Conservation (phyloP, 2,329 filamentous ascomycete genomes). For the Botrytis aclada region DNA sequence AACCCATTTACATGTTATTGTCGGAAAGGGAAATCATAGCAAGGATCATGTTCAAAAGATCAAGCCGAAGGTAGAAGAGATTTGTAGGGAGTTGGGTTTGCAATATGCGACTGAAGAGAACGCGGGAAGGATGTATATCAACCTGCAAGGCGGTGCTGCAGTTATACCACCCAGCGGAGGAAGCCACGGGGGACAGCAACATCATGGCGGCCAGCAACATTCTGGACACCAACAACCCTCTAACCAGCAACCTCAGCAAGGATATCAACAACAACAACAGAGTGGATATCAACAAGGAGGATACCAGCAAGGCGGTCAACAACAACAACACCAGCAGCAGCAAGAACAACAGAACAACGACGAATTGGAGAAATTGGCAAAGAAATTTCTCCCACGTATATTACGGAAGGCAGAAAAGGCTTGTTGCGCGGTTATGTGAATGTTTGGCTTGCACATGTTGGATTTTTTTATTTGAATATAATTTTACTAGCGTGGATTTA, state of each 20-base stretch:
- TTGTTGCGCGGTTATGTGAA: conserved; percentile 37
- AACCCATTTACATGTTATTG: conserved; percentile 95
- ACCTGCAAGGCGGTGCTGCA: conserved; percentile 71
- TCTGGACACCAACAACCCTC: conserved; percentile 46
- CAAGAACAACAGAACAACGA: conserved; percentile 38
- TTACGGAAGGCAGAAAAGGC: conserved; percentile 35
- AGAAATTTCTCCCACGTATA: conserved; percentile 36
- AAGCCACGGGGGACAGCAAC: conserved; percentile 42
- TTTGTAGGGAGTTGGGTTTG: conserved; percentile 79
- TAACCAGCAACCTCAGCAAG: conserved; percentile 41
- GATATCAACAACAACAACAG: conserved; percentile 41
- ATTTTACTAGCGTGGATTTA: not conserved
- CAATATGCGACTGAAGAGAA: conserved; percentile 88
- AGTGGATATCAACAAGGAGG: conserved; percentile 38
- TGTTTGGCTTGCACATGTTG: not conserved
- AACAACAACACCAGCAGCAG: not conserved
- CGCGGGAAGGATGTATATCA: conserved; percentile 79
- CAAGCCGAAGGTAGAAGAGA: conserved; percentile 88
- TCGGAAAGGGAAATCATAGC: conserved; percentile 89
- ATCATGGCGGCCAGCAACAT: conserved; percentile 35
- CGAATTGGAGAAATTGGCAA: conserved; percentile 37
- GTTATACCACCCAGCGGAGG: not conserved
- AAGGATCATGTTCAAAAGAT: conserved; percentile 84
- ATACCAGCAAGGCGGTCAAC: conserved; percentile 35
- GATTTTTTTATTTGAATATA: not conserved